Base-by-base conservation (phyloP, 2,329 filamentous ascomycete genomes). In the Apiospora rasikravindrae region DNA sequence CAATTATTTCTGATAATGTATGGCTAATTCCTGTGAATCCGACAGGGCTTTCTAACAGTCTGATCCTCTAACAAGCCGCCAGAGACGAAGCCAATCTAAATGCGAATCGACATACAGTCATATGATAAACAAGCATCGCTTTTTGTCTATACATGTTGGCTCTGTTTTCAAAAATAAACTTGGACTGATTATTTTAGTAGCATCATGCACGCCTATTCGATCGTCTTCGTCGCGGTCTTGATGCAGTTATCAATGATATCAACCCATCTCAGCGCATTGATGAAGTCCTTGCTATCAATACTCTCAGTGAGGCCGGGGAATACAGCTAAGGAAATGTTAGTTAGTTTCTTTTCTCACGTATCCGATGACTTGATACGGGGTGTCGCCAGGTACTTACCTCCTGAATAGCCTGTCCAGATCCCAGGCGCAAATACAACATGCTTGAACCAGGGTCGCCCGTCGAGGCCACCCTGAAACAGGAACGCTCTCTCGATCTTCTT, bases 371-470 rank as follows among this genome's bases (percentile, higher is more conserved):
- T 14, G 24, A 29, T 37, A 24, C 11, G n/a, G 4, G 49, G 4
- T 16, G 33, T 29, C 11, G 19, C 33, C 4, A 1, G 47, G 69
- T 68, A 83, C 87, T 82, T 78, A 91, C 90, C 89, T 78, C 95
- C 95, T 0, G 94, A 86, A 81, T 98, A 98, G 0, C 95, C 95
- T 0, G 94, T 98, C 94, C 95, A 97, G 67, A 96, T 81, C 0
- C 95, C 95, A 0, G 95, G 95, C 1, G 95, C 95, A 82, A 97
- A 98, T 1, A 98, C 93, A 2, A 98, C 92, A 78, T 98, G 96
- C 84, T 98, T 98, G 85, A 96, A 98, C 95, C 95, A 98, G 33
- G 86, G 85, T 73, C 96, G 86, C 1, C 90, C 90, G 80, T 98
- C 95, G 26, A 98, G 83, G 0, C 96, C 96, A 3, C 88, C 86